Conservation (phyloP, 805 yeast genomes). For the Barnettozyma sp. region DNA sequence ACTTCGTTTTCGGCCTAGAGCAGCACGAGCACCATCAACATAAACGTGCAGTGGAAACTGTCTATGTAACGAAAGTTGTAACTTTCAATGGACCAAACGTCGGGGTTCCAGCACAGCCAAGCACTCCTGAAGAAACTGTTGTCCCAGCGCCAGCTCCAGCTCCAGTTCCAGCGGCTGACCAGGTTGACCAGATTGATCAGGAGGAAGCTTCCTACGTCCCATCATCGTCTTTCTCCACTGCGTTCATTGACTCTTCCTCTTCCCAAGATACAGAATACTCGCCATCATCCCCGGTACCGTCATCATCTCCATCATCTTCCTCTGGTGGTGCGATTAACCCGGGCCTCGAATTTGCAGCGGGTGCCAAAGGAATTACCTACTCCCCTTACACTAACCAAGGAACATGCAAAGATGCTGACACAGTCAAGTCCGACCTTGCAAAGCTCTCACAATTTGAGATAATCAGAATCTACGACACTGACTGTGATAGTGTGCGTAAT, state of each 20-base stretch:
- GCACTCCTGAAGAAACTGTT: conserved; percentile 12
- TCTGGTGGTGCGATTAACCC: conserved; percentile 12
- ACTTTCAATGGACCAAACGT: conserved; percentile 10
- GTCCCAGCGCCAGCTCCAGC: conserved; percentile 15
- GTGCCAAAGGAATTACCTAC: conserved; percentile 56
- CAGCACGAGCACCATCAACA: conserved; percentile 39
- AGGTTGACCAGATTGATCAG: too few species aligned
- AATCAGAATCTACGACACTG: conserved; percentile 58
- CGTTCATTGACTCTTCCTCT: conserved; percentile 5
- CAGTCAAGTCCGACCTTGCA: conserved; percentile 42
- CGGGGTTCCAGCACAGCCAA: conserved; percentile 1
- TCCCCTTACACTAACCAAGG: conserved; percentile 55
- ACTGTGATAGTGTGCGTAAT: conserved; percentile 50
- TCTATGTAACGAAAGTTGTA: conserved; percentile 27
- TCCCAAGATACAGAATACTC: too few species aligned
- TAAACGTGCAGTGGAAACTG: conserved; percentile 39
- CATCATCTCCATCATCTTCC: conserved; percentile 27
- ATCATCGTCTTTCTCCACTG: conserved; percentile 8
- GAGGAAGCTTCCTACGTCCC: conserved; percentile 15
- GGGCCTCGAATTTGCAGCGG: conserved; percentile 25
- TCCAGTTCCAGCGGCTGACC: conserved; percentile 10
- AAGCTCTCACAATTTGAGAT: conserved; percentile 38
- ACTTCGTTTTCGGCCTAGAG: too few species aligned
- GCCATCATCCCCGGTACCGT: conserved; percentile 26
- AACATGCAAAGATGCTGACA: conserved; percentile 43